Conservation (phyloP, 176 grass and related monocot genomes). For the Triticum urartu region DNA sequence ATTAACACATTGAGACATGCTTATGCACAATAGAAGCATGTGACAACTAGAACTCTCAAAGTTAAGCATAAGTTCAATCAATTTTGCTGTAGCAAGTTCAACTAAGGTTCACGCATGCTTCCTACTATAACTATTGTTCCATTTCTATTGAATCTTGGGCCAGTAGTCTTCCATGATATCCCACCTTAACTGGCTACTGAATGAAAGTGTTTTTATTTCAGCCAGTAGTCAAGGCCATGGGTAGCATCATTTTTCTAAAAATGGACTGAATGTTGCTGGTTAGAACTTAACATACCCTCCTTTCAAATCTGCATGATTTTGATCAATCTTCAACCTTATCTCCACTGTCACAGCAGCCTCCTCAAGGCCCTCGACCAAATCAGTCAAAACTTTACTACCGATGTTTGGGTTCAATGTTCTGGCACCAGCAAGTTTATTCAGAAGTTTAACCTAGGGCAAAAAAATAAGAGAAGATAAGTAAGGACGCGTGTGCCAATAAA, state of each 20-base stretch:
- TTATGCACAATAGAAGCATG: not conserved
- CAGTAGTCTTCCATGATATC: not conserved
- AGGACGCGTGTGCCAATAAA: not conserved
- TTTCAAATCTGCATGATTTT: constrained; percentile 77
- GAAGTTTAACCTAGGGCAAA: constrained; percentile 73
- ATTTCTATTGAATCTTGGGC: not conserved
- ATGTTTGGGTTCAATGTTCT: constrained; percentile 58
- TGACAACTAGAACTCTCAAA: not conserved
- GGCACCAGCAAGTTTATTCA: constrained; percentile 87
- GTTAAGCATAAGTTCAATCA: not conserved
- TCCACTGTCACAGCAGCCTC: constrained; percentile 68
- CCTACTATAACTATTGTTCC: not conserved
- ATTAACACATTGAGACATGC: not conserved
- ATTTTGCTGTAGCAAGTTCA: constrained; percentile 3
- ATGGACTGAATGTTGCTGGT: not conserved
- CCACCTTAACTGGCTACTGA: not conserved
- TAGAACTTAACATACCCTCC: constrained; percentile 67
- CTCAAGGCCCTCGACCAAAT: constrained; percentile 84
- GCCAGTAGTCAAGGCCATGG: not conserved
- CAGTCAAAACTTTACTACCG: constrained; percentile 75
- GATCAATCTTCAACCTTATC: constrained; percentile 95
- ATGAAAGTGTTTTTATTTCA: not conserved
- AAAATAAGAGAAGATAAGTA: not conserved
- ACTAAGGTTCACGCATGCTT: not conserved
- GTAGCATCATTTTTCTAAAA: not conserved